A percentile compares a stretch with the other conserved stretches of the same genome.
Conservation (phyloP, 2,329 filamentous ascomycete species). For the Sclerotiophoma versabilis region DNA sequence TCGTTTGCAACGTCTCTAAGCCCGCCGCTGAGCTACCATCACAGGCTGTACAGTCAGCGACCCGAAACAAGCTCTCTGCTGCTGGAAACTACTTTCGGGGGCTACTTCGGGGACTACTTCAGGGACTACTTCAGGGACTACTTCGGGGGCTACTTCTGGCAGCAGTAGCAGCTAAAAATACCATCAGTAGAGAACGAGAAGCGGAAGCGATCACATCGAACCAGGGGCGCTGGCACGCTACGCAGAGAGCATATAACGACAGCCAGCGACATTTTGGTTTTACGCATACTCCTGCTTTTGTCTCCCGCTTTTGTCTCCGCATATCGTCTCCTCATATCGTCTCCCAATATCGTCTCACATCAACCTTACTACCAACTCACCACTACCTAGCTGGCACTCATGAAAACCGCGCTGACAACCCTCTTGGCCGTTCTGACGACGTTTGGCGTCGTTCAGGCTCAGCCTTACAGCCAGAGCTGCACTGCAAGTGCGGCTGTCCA, state of each 20-base stretch:
- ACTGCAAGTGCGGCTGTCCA: background rate
- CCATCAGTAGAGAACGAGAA: too few species aligned
- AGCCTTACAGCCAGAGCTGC: background rate
- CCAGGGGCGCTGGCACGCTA: background rate
- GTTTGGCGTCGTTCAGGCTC: background rate
- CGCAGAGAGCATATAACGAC: background rate
- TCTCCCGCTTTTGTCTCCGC: background rate
- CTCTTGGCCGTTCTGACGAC: background rate
- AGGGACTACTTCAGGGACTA: too few species aligned
- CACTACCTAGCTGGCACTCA: background rate
- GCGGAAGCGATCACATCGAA: too few species aligned
- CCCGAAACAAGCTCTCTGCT: background rate
- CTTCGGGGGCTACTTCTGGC: too few species aligned
- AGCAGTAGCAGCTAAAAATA: too few species aligned
- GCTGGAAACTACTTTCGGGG: background rate
- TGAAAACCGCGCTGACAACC: background rate
- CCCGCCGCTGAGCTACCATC: background rate
- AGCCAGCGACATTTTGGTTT: background rate
- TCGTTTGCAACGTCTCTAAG: background rate
- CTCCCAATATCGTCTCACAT: background rate
- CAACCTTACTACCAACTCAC: background rate
- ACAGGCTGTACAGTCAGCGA: background rate
- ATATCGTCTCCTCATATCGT: background rate
- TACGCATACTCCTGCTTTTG: too few species aligned
- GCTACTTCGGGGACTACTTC: background rate